Conservation (phyloP, 1,284 basidiomycete species). For the Trametes polyzona region DNA sequence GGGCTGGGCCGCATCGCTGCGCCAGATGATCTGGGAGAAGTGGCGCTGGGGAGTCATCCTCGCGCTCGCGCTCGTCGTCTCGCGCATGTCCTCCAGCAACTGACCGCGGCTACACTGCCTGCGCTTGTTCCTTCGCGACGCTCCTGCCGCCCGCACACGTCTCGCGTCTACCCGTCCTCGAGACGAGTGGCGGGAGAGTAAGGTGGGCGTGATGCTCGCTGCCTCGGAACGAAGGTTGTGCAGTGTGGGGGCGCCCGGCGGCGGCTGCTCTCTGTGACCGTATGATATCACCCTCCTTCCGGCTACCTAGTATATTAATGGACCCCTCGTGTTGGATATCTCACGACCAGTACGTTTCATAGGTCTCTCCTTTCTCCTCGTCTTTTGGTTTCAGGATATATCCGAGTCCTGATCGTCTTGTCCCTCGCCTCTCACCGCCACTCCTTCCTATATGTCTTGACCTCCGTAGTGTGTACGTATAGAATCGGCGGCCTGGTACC, state of each 20-base stretch:
- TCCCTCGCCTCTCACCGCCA: not conserved
- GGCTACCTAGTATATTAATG: constrained; percentile 4
- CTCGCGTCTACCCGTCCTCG: not conserved
- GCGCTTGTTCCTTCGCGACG: not conserved
- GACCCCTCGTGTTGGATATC: constrained; percentile 5
- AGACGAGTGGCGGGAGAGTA: not conserved
- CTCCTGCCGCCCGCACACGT: not conserved
- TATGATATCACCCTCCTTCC: not conserved
- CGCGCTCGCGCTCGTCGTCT: constrained; percentile 74
- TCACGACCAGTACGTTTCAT: not conserved
- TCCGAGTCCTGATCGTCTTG: not conserved
- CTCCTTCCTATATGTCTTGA: not conserved
- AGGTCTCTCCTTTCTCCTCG: not conserved
- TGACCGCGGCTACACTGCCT: constrained; percentile 10
- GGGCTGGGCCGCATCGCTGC: constrained; percentile 59
- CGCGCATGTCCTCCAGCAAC: constrained; percentile 51
- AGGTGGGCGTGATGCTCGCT: not conserved
- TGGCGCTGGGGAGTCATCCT: constrained; percentile 84
- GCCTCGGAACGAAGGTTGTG: not conserved
- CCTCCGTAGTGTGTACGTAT: constrained; percentile 5
- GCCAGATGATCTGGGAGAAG: constrained; percentile 75
- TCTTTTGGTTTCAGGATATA: not conserved
- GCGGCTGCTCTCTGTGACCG: not conserved
- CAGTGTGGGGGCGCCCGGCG: not conserved
- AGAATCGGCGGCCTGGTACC: constrained; percentile 1